Evolutionary conservation across 768 basidiomycete genomes (phyloP).

Genomic region (Lactifluus subvellereus): DNA sequence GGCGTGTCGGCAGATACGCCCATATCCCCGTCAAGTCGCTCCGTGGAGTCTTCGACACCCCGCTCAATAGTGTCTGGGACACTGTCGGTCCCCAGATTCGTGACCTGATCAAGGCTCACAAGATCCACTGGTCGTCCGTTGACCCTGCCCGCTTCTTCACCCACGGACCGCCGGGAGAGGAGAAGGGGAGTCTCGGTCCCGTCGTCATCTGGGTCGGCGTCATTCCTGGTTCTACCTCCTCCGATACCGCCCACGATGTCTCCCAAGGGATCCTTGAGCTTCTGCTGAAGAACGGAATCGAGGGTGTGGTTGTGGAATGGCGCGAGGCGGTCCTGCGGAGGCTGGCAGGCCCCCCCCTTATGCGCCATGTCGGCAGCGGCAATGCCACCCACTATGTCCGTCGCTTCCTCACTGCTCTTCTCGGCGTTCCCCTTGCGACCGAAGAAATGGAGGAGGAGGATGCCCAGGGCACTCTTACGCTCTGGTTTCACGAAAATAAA

Average conservation of each 20-base stretch:
- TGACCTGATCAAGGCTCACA: constrained; percentile 3
- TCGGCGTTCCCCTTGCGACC: background rate
- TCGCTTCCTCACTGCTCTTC: background rate
- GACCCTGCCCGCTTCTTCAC: constrained; percentile 14
- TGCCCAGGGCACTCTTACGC: background rate
- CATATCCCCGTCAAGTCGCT: constrained; percentile 4
- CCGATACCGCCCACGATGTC: constrained; percentile 13
- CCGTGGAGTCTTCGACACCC: constrained; percentile 9
- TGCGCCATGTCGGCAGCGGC: background rate
- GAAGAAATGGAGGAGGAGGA: background rate
- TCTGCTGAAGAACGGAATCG: background rate
- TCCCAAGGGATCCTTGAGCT: constrained; percentile 11
- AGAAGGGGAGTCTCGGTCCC: constrained; percentile 4
- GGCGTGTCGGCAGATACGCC: constrained; percentile 1
- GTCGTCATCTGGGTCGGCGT: constrained; percentile 14
- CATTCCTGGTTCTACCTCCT: constrained; percentile 5
- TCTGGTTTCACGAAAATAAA: background rate
- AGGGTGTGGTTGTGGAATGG: constrained; percentile 19
- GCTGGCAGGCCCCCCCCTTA: background rate
- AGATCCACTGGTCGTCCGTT: constrained; percentile 5
- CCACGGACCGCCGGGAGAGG: background rate
- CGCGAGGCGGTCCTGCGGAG: constrained; percentile 7
- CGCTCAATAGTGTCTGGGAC: constrained; percentile 12
- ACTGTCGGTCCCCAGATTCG: constrained; percentile 12
- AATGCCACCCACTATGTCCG: background rate